A percentile compares a stretch with the other conserved stretches of the same genome.
Conservation (phyloP, 2,329 filamentous ascomycete species). For the Diaporthe ilicicola region DNA sequence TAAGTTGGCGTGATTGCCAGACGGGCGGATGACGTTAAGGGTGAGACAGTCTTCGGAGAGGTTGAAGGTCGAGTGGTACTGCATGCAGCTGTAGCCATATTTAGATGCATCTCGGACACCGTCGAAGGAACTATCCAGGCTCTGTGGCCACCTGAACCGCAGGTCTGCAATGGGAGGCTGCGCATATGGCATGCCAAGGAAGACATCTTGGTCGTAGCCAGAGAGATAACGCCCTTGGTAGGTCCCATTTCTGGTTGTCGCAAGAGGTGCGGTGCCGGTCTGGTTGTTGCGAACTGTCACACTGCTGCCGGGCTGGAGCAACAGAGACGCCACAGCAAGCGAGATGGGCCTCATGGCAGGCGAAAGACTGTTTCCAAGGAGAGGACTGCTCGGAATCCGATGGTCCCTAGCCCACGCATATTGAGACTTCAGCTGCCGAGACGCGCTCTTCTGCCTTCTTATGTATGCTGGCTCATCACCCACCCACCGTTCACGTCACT, state of each 20-base stretch:
- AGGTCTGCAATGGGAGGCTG: slow-evolving; percentile 47
- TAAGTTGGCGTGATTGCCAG: slow-evolving; percentile 44
- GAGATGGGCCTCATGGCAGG: slow-evolving; percentile 25
- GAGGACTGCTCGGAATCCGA: background rate
- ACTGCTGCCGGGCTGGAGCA: slow-evolving; percentile 2
- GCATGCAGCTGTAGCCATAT: slow-evolving; percentile 56
- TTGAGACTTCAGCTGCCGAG: background rate
- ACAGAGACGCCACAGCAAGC: slow-evolving; percentile 8
- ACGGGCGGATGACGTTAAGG: slow-evolving; percentile 52
- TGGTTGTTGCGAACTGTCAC: background rate
- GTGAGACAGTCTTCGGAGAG: slow-evolving; percentile 59
- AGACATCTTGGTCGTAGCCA: slow-evolving; percentile 49
- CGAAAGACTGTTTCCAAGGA: background rate
- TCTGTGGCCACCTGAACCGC: slow-evolving; percentile 47
- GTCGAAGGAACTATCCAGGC: slow-evolving; percentile 49
- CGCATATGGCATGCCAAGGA: slow-evolving; percentile 51
- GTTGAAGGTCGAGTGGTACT: slow-evolving; percentile 51
- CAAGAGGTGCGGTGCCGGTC: slow-evolving; percentile 25
- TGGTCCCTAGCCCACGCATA: background rate
- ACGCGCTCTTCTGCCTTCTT: background rate
- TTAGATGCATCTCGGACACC: slow-evolving; percentile 49
- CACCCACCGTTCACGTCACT: background rate
- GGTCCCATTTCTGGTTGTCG: slow-evolving; percentile 43
- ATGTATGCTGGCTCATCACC: background rate
- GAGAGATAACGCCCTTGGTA: slow-evolving; percentile 45